A percentile compares a stretch with the other conserved stretches of the same genome.
phyloP scores from a whole-genome alignment of 495 filamentous ascomycete species.

The Penicillium malachiteum region DNA sequence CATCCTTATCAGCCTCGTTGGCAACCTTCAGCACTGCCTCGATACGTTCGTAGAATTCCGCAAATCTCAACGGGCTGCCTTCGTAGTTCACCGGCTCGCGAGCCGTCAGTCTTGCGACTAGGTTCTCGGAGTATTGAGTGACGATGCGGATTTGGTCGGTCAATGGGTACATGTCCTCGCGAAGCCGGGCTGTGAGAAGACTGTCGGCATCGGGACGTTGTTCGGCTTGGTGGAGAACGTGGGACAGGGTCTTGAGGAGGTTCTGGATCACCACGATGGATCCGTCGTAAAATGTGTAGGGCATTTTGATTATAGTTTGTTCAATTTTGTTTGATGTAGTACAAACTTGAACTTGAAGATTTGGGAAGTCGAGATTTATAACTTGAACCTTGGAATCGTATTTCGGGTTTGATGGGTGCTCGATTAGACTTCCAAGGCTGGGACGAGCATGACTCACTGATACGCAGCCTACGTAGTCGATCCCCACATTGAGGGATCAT shows the following conservation, averaged over 20 bases:
- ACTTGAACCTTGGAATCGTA: too few relatives aligned
- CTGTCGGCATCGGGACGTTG: conserved; percentile 19
- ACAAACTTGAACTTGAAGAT: too few relatives aligned
- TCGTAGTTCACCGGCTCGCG: conserved; percentile 29
- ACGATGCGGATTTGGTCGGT: conserved; percentile 45
- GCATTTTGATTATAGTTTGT: conserved; percentile 13
- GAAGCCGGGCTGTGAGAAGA: conserved; percentile 26
- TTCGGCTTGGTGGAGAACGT: conserved; percentile 30
- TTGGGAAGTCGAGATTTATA: too few relatives aligned
- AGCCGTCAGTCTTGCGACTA: conserved; percentile 33
- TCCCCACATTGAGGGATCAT: too few relatives aligned
- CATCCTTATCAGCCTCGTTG: conserved; percentile 36
- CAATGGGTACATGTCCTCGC: conserved; percentile 50
- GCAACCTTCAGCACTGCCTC: conserved; percentile 39
- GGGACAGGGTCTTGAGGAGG: conserved; percentile 30
- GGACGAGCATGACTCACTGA: too few relatives aligned
- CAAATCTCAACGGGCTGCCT: conserved; percentile 37
- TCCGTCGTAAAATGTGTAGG: conserved; percentile 32
- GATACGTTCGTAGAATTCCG: conserved; percentile 41
- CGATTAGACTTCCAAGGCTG: too few relatives aligned
- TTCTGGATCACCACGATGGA: conserved; percentile 24
- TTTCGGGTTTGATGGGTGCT: too few relatives aligned
- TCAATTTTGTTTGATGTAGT: neutral
- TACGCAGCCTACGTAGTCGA: too few relatives aligned
- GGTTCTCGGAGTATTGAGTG: conserved; percentile 31